Evolutionary conservation across 192 early-diverging fungal genomes (phyloP).

Genomic region (Chytriomyces hyalinus): DNA sequence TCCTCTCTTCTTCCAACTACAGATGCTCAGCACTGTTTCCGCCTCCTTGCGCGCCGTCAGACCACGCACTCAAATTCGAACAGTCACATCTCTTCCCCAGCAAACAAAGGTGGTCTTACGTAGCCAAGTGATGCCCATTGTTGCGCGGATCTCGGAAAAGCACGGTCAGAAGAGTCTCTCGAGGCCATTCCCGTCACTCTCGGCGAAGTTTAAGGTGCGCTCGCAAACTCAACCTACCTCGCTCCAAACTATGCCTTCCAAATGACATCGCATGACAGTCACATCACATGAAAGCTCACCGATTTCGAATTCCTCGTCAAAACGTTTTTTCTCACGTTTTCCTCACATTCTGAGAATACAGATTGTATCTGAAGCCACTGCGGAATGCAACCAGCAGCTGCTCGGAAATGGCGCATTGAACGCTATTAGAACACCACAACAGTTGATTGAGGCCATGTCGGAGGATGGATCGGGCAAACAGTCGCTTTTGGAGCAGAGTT

Average conservation of each 20-base stretch:
- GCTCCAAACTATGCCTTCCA: not conserved
- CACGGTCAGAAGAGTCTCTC: too few relatives aligned
- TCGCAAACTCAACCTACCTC: not conserved
- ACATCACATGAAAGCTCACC: not conserved
- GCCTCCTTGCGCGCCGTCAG: too few relatives aligned
- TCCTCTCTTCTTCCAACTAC: too few relatives aligned
- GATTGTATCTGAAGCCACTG: constrained; percentile 39
- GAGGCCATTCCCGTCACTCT: constrained; percentile 12
- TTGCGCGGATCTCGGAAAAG: too few relatives aligned
- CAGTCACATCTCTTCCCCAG: too few relatives aligned
- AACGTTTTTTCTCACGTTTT: not conserved
- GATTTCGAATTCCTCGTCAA: not conserved
- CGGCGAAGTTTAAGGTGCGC: constrained; percentile 28
- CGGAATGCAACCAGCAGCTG: constrained; percentile 73
- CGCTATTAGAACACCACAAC: constrained; percentile 22
- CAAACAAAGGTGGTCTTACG: too few relatives aligned
- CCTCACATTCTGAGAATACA: not conserved
- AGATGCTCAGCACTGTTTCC: too few relatives aligned
- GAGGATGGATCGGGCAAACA: not conserved
- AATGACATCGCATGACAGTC: too few relatives aligned
- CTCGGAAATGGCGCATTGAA: constrained; percentile 70
- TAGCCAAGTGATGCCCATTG: too few relatives aligned
- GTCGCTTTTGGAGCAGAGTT: constrained; percentile 24
- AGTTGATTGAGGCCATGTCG: constrained; percentile 5
- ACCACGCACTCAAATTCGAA: too few relatives aligned